Conservation (phyloP, 495 filamentous ascomycete species). For the Tuber aestivum region DNA sequence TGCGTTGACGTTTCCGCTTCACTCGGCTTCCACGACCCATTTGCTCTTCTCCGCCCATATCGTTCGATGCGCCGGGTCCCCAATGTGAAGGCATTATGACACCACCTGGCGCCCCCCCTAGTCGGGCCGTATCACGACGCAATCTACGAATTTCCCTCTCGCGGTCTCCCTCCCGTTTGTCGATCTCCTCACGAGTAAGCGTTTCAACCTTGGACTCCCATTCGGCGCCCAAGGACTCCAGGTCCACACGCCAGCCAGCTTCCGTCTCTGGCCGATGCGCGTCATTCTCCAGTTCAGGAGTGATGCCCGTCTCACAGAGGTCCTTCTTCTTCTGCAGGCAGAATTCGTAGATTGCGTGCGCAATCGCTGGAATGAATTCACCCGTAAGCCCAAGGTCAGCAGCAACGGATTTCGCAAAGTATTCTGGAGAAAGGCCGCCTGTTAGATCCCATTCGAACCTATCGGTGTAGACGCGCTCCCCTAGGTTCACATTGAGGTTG, state of each 20-base stretch:
- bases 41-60: constrained; percentile 50
- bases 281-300: constrained; percentile 74
- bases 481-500: constrained; percentile 83
- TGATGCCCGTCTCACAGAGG: constrained; percentile 62
- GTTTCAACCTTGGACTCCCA: constrained; percentile 94
- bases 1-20: constrained; percentile 78
- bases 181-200: constrained; percentile 91
- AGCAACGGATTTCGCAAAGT: constrained; percentile 85
- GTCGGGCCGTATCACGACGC: constrained; percentile 83
- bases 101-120: constrained; percentile 59
- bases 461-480: constrained; percentile 88
- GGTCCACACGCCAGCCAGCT: constrained; percentile 91
- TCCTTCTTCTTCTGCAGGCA: constrained; percentile 92
- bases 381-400: constrained; percentile 81
- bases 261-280: constrained; percentile 64
- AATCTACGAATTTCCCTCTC: constrained; percentile 83
- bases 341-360: constrained; percentile 95
- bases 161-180: constrained; percentile 91
- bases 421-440: constrained; percentile 85
- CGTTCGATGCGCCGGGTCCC: constrained; percentile 53
- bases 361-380: constrained; percentile 90
- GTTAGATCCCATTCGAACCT: constrained; percentile 98
- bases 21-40: constrained; percentile 81
- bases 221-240: constrained; percentile 77
- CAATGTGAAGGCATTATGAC: constrained; percentile 54